Conservation (phyloP, 2,329 filamentous ascomycete genomes). For the Paraconiothyrium sp. region DNA sequence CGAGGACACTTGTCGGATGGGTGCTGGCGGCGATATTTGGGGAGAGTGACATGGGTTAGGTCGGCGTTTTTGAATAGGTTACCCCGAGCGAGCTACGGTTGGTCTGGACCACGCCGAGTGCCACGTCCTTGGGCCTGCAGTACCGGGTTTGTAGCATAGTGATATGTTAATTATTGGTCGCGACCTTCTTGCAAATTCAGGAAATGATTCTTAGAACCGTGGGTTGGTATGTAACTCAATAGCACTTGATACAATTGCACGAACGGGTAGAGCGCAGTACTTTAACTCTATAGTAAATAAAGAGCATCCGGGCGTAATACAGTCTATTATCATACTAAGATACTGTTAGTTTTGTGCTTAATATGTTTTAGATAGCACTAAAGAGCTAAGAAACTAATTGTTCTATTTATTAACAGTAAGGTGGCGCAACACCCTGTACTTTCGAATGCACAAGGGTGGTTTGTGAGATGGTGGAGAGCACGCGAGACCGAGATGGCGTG, state of each 20-base stretch:
- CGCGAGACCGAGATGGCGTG: too few species aligned
- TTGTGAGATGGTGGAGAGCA: too few species aligned
- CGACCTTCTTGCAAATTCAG: neutral
- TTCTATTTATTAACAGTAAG: neutral
- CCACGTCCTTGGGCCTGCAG: neutral
- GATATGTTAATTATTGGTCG: neutral
- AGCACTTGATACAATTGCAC: neutral
- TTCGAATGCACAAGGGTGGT: neutral
- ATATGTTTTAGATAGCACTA: neutral
- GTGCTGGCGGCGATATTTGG: slow-evolving; percentile 16
- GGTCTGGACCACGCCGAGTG: slow-evolving; percentile 29
- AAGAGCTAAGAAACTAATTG: neutral
- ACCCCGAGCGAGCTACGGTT: slow-evolving; percentile 20
- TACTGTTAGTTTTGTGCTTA: too few species aligned
- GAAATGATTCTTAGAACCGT: neutral
- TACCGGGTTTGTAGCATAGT: neutral
- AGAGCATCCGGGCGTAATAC: too few species aligned
- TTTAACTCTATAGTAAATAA: too few species aligned
- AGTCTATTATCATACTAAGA: too few species aligned
- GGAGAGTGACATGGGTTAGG: slow-evolving; percentile 3
- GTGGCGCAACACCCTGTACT: slow-evolving; percentile 1
- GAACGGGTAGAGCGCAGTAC: too few species aligned
- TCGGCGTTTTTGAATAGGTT: slow-evolving; percentile 20
- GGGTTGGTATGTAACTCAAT: neutral
- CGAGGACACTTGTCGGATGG: slow-evolving; percentile 30